These are phyloP conservation scores for Fallopia convolvulus DNA, from an alignment of 148 eudicot genomes.

Conservation along the genomic window DNA sequence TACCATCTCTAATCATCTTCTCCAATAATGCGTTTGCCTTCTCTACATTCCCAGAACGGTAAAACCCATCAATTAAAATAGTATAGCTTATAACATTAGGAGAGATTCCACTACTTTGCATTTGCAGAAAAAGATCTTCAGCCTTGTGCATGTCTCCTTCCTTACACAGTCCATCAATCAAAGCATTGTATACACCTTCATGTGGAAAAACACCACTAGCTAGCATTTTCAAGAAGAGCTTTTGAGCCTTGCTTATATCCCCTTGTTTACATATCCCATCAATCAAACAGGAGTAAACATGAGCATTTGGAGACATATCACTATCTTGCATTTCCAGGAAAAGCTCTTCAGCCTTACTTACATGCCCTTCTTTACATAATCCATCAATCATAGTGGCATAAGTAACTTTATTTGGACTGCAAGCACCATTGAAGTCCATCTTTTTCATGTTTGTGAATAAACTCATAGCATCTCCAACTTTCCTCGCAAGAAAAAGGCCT, in stretches of 20 bases:
- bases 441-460: too few relatives aligned
- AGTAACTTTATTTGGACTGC: too few relatives aligned
- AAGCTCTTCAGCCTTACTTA: constrained; percentile 13
- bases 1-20: not conserved
- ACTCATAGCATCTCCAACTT: too few relatives aligned
- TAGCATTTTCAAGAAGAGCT: not conserved
- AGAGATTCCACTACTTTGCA: not conserved
- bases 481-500: too few relatives aligned
- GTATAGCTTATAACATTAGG: not conserved
- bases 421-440: too few relatives aligned
- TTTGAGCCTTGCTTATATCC: constrained; percentile 14
- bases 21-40: not conserved
- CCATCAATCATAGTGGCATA: not conserved
- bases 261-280: constrained; percentile 19
- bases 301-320: constrained; percentile 14
- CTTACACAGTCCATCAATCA: not conserved
- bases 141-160: not conserved
- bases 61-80: not conserved
- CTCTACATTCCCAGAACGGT: not conserved
- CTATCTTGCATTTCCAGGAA: not conserved
- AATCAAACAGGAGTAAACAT: constrained; percentile 18
- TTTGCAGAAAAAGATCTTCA: not conserved
- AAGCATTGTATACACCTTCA: not conserved
- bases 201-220: not conserved
- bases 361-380: constrained; percentile 23